A percentile compares a stretch with the other conserved stretches of the same genome.
Evolutionary conservation across 768 basidiomycete genomes (phyloP).

Genomic region (Gyrodon lividus): DNA sequence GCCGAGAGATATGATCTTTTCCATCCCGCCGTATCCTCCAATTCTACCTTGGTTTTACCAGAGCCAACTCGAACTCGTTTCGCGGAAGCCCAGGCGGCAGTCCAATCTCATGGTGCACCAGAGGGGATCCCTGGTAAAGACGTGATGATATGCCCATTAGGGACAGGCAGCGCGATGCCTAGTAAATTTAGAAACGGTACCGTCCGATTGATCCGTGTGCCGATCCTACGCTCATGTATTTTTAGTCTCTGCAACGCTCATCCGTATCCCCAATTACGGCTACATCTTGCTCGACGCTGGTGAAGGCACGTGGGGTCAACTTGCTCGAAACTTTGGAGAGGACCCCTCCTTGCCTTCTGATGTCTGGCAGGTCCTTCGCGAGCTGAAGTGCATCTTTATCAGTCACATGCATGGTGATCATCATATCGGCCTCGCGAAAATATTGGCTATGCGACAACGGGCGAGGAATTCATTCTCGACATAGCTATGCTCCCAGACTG

Average conservation of each 20-base stretch:
- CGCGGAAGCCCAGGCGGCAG: constrained; percentile 34
- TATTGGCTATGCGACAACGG: constrained; percentile 67
- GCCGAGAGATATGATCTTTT: constrained; percentile 31
- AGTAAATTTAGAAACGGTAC: constrained; percentile 85
- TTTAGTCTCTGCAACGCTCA: constrained; percentile 71
- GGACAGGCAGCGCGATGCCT: constrained; percentile 86
- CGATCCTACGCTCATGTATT: neutral
- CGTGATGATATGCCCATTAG: constrained; percentile 72
- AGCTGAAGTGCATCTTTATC: constrained; percentile 78
- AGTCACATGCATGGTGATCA: constrained; percentile 94
- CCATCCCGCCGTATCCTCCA: constrained; percentile 23
- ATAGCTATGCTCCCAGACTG: neutral
- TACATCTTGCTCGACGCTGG: constrained; percentile 85
- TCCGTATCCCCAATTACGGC: constrained; percentile 71
- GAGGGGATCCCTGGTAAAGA: constrained; percentile 50
- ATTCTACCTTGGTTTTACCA: constrained; percentile 18
- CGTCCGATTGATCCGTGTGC: constrained; percentile 10
- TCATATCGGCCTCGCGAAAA: constrained; percentile 75
- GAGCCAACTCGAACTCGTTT: constrained; percentile 39
- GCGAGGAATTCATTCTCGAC: constrained; percentile 36
- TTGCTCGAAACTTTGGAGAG: constrained; percentile 72
- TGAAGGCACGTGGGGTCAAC: constrained; percentile 92
- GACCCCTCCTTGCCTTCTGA: constrained; percentile 34
- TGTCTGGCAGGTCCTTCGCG: constrained; percentile 60
- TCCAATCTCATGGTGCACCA: constrained; percentile 19